Conservation (phyloP, 192 early-diverging fungal species). For the Dimargaris verticillata region DNA sequence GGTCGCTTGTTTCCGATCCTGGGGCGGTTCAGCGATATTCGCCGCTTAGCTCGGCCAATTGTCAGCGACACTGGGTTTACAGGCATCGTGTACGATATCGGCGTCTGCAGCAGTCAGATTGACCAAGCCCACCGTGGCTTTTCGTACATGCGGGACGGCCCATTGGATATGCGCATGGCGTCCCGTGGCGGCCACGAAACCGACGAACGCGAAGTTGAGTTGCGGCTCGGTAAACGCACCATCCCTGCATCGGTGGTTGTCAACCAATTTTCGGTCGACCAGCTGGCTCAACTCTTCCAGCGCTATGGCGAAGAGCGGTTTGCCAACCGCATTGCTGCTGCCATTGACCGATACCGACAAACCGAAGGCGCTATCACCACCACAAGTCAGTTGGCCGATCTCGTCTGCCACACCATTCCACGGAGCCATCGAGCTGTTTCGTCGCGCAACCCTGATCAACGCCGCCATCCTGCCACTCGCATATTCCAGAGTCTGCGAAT, state of each 20-base stretch:
- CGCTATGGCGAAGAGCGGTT: slow-evolving; percentile 49
- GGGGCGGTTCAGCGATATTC: slow-evolving; percentile 41
- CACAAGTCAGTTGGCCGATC: slow-evolving; percentile 34
- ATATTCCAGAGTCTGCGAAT: slow-evolving; percentile 46
- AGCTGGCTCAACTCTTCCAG: slow-evolving; percentile 42
- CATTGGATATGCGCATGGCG: slow-evolving; percentile 64
- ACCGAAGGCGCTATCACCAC: slow-evolving; percentile 31
- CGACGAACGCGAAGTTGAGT: slow-evolving; percentile 9
- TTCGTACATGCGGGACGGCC: slow-evolving; percentile 44
- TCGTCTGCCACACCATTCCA: slow-evolving; percentile 34
- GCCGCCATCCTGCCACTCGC: slow-evolving; percentile 34
- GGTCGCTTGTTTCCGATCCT: slow-evolving; percentile 37
- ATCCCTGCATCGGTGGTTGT: slow-evolving; percentile 45
- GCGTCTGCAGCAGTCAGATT: slow-evolving; percentile 53
- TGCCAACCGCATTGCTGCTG: slow-evolving; percentile 37
- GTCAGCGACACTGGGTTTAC: slow-evolving; percentile 22
- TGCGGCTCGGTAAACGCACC: slow-evolving; percentile 16
- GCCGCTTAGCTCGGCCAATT: slow-evolving; percentile 17
- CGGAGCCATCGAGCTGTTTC: slow-evolving; percentile 14
- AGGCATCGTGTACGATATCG: slow-evolving; percentile 60
- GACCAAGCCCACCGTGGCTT: slow-evolving; percentile 47
- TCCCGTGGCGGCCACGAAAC: slow-evolving; percentile 15
- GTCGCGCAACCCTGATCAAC: slow-evolving; percentile 22
- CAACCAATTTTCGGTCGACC: slow-evolving; percentile 39
- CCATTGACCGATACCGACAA: slow-evolving; percentile 36